These are phyloP conservation scores for Wickerhamiella parazyma DNA, from an alignment of 805 yeast genomes.

Conservation along the genomic window DNA sequence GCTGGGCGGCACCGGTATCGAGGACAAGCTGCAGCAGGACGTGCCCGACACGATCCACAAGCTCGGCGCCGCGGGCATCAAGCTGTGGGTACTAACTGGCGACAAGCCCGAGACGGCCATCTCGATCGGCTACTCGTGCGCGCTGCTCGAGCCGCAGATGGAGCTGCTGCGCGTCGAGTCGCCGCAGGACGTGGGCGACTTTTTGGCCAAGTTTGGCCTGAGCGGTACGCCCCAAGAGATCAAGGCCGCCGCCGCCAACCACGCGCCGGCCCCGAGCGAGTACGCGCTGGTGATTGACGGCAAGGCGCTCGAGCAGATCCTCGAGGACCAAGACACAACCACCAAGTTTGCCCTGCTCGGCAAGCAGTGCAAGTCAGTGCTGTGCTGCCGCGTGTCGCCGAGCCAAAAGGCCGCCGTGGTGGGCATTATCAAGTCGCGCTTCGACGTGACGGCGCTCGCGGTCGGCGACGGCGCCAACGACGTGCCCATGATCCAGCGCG, in stretches of 20 bases:
- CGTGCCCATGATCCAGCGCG: conserved; percentile 80
- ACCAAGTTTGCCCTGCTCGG: conserved; percentile 49
- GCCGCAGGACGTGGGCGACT: conserved; percentile 34
- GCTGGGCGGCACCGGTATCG: conserved; percentile 72
- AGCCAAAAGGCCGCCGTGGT: conserved; percentile 93
- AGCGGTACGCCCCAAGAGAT: conserved; percentile 30
- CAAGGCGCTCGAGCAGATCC: conserved; percentile 33
- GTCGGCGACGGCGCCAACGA: conserved; percentile 95
- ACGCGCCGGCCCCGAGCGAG: conserved; percentile 45
- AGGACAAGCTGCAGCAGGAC: conserved; percentile 64
- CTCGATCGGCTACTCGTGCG: conserved; percentile 70
- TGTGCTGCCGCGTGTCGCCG: conserved; percentile 96
- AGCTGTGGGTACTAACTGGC: conserved; percentile 74
- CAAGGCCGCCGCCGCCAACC: conserved; percentile 42
- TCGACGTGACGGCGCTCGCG: conserved; percentile 63
- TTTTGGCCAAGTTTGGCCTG: conserved; percentile 33
- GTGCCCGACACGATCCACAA: conserved; percentile 62
- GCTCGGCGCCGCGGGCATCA: conserved; percentile 59
- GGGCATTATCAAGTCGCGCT: conserved; percentile 75
- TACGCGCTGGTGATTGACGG: conserved; percentile 63
- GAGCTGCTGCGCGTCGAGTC: conserved; percentile 35
- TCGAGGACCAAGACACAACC: neutral
- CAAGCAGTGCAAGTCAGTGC: conserved; percentile 62
- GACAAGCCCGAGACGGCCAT: conserved; percentile 76
- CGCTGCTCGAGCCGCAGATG: conserved; percentile 54